Evolutionary conservation across 495 filamentous ascomycete species (phyloP), one percentile per base, ranked within the genome.

Genomic region (Trichoderma erinaceum): DNA sequence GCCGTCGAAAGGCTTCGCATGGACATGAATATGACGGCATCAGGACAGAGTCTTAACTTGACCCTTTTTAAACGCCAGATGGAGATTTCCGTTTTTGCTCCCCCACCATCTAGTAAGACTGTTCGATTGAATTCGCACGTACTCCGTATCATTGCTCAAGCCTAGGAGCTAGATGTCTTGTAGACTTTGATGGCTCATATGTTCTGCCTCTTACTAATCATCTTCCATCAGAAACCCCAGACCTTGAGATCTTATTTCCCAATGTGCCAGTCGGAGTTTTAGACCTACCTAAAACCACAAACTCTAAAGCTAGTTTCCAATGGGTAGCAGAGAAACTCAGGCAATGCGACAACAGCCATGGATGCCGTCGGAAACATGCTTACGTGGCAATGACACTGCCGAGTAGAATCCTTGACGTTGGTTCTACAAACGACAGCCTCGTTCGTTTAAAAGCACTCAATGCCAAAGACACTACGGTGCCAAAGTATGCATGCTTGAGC

Each of bases 401-500:
- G 12, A 16, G 21, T n/a, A 41, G 41, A 10, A 66, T 66, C 43
- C 38, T 66, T 32, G 43, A 66, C 18, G 27, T 66, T 29, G 43
- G 65, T 13, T n/a, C 21, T 46, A 10, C 27, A 3, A 16, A 66
- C 12, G 10, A 18, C 13, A 16, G 12, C 21, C 25, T 25, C 15
- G 16, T 66, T 25, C 41, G 43, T 4, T 41, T 66, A 18, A 46
- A 11, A n/a, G 43, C 13, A 13, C 32, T 29, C 18, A 18, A 43
- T n/a, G 7, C 18, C 1, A 15, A 41, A 11, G 63, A 21, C 25
- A 35, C 12, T 6, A n/a, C 8, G n/a, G 29, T 21, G 12, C 1
- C 56, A 12, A 38, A 50, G 21, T 69, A 69, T 35, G 58, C 63
- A 13, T 41, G 58, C 25, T 52, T 70, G 4, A 70, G 69, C 58